Evolutionary conservation across 2,329 filamentous ascomycete genomes (phyloP).

Genomic region (Sordariomycetes sp.): DNA sequence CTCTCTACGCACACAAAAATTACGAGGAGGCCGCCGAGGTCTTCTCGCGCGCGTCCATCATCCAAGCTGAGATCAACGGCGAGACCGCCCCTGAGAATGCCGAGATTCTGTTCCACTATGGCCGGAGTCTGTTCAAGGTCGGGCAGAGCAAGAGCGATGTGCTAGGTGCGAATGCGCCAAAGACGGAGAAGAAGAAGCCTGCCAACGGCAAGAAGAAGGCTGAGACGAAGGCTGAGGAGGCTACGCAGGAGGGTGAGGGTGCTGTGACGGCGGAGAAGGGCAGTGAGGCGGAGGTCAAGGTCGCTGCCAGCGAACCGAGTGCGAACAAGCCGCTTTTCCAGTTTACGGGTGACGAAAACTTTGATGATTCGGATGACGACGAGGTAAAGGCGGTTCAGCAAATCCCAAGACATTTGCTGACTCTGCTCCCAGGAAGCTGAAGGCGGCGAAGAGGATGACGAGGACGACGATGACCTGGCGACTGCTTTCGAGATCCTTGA

Average conservation of each 20-base stretch:
- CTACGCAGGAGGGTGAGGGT: slow-evolving; percentile 35
- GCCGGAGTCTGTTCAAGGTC: slow-evolving; percentile 86
- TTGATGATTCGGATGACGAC: slow-evolving; percentile 72
- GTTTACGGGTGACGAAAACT: slow-evolving; percentile 91
- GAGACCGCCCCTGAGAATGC: slow-evolving; percentile 87
- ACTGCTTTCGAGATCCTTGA: slow-evolving; percentile 81
- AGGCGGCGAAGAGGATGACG: slow-evolving; percentile 37
- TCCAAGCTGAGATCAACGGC: slow-evolving; percentile 86
- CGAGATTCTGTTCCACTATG: slow-evolving; percentile 90
- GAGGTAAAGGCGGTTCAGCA: slow-evolving; percentile 34
- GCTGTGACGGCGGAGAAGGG: slow-evolving; percentile 26
- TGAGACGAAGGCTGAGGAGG: slow-evolving; percentile 29
- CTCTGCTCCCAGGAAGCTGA: slow-evolving; percentile 18
- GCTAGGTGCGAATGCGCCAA: slow-evolving; percentile 67
- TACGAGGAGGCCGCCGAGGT: slow-evolving; percentile 79
- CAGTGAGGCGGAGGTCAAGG: slow-evolving; percentile 27
- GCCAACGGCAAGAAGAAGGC: slow-evolving; percentile 27
- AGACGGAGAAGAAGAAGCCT: slow-evolving; percentile 27
- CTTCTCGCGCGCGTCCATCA: slow-evolving; percentile 79
- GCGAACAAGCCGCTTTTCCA: slow-evolving; percentile 76
- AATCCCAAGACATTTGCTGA: not conserved
- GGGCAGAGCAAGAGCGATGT: slow-evolving; percentile 93
- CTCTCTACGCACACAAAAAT: slow-evolving; percentile 83
- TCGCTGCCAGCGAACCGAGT: slow-evolving; percentile 1
- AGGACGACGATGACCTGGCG: slow-evolving; percentile 64